Evolutionary conservation across 2,329 filamentous ascomycete genomes (phyloP).

Genomic region (Stenocarpella maydis): DNA sequence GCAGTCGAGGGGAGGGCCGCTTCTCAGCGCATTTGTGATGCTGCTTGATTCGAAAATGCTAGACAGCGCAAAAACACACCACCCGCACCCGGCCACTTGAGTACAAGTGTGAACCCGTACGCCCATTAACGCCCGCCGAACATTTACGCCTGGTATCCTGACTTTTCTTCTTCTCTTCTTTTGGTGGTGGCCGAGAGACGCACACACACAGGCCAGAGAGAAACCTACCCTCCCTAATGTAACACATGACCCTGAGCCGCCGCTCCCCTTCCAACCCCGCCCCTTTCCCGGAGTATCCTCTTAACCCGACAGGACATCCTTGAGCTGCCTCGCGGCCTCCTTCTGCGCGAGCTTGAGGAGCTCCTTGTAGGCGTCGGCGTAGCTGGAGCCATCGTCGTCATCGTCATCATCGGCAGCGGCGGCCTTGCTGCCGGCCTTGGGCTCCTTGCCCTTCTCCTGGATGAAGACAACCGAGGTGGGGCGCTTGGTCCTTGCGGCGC

Average conservation of each 20-base stretch:
- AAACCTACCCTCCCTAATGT: background rate
- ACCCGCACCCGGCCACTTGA: conserved; percentile 9
- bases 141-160: conserved; percentile 24
- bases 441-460: conserved; percentile 62
- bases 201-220: conserved; percentile 2
- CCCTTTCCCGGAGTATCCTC: background rate
- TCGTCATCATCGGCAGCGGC: conserved; percentile 55
- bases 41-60: conserved; percentile 22
- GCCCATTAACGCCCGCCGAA: conserved; percentile 33
- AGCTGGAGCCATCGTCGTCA: conserved; percentile 65
- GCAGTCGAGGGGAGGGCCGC: background rate
- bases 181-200: background rate
- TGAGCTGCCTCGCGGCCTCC: conserved; percentile 66
- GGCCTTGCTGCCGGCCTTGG: conserved; percentile 54
- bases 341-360: conserved; percentile 73
- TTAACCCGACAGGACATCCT: conserved; percentile 37
- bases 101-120: conserved; percentile 33
- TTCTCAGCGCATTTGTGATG: background rate
- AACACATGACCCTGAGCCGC: background rate
- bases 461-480: conserved; percentile 97
- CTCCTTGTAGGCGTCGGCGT: conserved; percentile 69
- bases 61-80: conserved; percentile 17
- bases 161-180: conserved; percentile 1
- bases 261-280: background rate
- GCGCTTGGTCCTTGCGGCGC: conserved; percentile 92